Conservation (phyloP, 169 alveolate genomes). For the Perkinsus chesapeaki region DNA sequence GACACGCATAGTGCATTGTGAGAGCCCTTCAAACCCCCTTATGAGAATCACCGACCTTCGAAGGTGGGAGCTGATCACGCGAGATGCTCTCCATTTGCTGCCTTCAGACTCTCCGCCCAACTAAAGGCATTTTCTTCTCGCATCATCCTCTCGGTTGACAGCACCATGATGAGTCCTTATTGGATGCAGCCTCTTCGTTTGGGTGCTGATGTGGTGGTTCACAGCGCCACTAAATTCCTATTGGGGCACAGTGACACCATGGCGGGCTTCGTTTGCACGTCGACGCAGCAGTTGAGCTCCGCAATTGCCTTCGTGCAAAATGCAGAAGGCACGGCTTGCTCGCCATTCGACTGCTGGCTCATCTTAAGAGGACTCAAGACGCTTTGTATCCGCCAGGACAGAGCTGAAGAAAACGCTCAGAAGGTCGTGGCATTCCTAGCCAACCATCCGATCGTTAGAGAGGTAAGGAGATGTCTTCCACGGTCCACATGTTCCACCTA, state of each 20-base stretch:
- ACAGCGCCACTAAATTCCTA: background rate
- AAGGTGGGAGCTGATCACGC: background rate
- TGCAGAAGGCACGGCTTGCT: constrained; percentile 10
- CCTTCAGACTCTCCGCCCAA: background rate
- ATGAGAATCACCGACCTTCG: constrained; percentile 28
- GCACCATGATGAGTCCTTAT: background rate
- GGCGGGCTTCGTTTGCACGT: background rate
- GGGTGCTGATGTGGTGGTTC: constrained; percentile 6
- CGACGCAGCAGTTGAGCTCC: background rate
- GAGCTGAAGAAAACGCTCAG: background rate
- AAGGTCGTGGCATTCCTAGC: background rate
- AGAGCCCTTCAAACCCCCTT: constrained; percentile 34
- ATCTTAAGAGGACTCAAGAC: constrained; percentile 1
- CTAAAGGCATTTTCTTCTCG: background rate
- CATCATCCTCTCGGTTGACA: background rate
- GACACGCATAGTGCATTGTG: constrained; percentile 21
- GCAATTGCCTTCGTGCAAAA: background rate
- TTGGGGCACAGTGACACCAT: background rate
- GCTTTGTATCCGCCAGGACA: background rate
- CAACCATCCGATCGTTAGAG: background rate
- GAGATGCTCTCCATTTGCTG: background rate
- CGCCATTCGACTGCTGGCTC: constrained; percentile 18
- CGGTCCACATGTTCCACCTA: background rate
- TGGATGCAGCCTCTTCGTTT: background rate
- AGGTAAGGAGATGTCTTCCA: background rate